phyloP scores from a whole-genome alignment of 495 filamentous ascomycete genomes.

The Xylona heveae region DNA sequence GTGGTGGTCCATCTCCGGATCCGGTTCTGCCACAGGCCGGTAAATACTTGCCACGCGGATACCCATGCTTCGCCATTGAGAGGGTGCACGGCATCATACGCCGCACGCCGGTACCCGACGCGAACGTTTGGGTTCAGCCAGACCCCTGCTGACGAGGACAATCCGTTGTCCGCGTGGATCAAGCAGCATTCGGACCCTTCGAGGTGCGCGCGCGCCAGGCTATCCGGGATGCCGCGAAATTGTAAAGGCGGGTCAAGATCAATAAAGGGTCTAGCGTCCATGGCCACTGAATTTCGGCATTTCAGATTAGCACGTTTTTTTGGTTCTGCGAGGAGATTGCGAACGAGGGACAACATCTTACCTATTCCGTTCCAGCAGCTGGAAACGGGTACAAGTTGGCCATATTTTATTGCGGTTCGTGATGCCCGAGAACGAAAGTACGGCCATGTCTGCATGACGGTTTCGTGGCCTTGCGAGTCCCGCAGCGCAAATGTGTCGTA shows the following conservation, averaged over 20 bases:
- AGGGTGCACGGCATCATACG: conserved; percentile 32
- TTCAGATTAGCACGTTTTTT: background rate
- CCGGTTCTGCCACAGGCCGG: conserved; percentile 36
- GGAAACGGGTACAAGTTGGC: conserved; percentile 39
- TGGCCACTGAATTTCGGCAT: no score
- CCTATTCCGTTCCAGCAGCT: conserved; percentile 76
- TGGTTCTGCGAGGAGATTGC: background rate
- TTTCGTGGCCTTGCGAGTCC: conserved; percentile 39
- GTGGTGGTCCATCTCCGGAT: conserved; percentile 25
- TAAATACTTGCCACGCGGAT: conserved; percentile 12
- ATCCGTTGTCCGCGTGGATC: conserved; percentile 53
- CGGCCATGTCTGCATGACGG: conserved; percentile 47
- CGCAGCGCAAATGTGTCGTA: conserved; percentile 80
- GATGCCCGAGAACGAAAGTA: conserved; percentile 48
- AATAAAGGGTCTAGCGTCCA: conserved; percentile 39
- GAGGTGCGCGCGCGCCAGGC: conserved; percentile 41
- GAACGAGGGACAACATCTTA: conserved; percentile 12
- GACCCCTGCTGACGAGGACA: conserved; percentile 32
- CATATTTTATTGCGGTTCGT: conserved; percentile 29
- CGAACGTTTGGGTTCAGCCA: conserved; percentile 62
- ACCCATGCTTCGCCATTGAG: conserved; percentile 11
- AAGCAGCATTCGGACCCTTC: conserved; percentile 73
- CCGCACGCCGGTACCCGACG: conserved; percentile 41
- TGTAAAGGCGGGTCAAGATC: conserved; percentile 18
- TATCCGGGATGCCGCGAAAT: conserved; percentile 55